Percentiles rank a stretch among this genome's conserved stretches.
Evolutionary conservation across 169 alveolate species (phyloP).

Genomic region (Plasmodium inui): DNA sequence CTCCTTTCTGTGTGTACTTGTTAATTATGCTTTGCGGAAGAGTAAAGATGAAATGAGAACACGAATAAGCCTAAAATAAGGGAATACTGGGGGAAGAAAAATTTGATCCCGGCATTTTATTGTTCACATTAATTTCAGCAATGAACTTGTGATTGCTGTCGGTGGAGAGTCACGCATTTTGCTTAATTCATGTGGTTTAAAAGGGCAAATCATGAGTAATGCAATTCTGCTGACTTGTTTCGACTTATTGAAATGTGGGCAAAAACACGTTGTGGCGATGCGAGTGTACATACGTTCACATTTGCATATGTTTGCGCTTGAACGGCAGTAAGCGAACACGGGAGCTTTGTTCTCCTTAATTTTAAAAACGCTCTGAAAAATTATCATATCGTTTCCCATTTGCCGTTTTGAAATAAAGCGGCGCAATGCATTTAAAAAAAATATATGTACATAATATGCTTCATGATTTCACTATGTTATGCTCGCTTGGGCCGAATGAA

Average conservation of each 20-base stretch:
- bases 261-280: neutral
- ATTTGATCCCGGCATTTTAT: neutral
- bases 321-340: neutral
- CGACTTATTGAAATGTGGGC: neutral
- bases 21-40: neutral
- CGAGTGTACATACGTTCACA: neutral
- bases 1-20: neutral
- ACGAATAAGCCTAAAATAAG: conserved; percentile 62
- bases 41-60: conserved; percentile 1
- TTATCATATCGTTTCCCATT: neutral
- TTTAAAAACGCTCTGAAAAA: neutral
- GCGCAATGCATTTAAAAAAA: neutral
- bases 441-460: neutral
- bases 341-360: neutral
- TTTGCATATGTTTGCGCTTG: neutral
- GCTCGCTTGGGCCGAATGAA: neutral
- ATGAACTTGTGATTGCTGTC: neutral
- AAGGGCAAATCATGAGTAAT: neutral
- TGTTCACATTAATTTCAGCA: neutral
- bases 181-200: neutral
- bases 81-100: conserved; percentile 71
- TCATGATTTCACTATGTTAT: neutral
- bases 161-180: neutral
- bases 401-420: conserved; percentile 1
- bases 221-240: neutral